Evolutionary conservation across 257 asterid species (phyloP), one percentile per base, ranked within the genome.

Genomic region (Ocimum tenuiflorum): DNA sequence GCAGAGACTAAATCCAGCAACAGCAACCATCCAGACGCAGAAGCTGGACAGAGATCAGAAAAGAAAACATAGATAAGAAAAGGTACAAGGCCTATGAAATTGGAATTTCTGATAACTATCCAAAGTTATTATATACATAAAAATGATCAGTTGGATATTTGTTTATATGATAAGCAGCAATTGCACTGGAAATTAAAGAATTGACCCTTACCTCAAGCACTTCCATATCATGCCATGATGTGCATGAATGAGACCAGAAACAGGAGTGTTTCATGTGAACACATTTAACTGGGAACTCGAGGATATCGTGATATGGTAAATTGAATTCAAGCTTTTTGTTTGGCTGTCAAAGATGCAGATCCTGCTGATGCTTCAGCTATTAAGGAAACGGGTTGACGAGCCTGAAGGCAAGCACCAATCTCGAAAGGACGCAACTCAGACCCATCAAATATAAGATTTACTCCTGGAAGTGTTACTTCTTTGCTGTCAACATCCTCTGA

Each of bases 391-490:
- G 95, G 96, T 79, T 83, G 95, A 68, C 92, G 96, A 83, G 99
- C 99, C 84, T 94, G 99, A 72, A 90, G 82, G 77, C 99, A 94
- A 63, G 95, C 96, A 54, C 96, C 95, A 31, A 94, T 90, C 67
- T 94, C 99, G 31, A 90, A 94, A 55, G 99, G 97, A 36, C 82
- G 85, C 80, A 94, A 75, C 78, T 83, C 95, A 50, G 83, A 80
- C 55, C 99, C 99, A 73, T 94, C 99, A 56, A 86, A 94, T 17
- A 94, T 81, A 84, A 94, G 97, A 77, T 88, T 88, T 60, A 88
- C 95, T 59, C 97, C 97, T 7, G 96, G 99, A 59, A 86, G 87
- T 65, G 79, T 81, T 65, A 88, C 92, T 81, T 94, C 99, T 84
- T 81, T 86, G 86, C 86, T 82, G 75, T 86, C 96, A 59, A 71